Base-by-base conservation (phyloP, 345 rosid genomes). In the Rhizophora mangle region DNA sequence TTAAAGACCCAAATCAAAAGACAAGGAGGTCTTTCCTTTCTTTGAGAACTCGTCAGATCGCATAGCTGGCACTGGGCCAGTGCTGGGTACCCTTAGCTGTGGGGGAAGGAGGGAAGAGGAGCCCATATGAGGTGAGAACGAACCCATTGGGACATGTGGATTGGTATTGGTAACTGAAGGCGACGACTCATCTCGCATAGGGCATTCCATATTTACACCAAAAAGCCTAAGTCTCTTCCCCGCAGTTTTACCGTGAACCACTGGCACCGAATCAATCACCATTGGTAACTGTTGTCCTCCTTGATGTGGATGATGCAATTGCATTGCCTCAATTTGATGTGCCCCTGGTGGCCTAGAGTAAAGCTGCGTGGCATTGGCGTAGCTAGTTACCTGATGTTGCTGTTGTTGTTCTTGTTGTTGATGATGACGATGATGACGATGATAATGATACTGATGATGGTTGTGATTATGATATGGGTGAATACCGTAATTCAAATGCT, bases 11-110 rank as follows among this genome's bases (percentile, higher is more conserved):
- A 87, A 83, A 86, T 87, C 83, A 79, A 83, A 79, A 75, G 91
- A 85, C 71, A 85, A 71, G 71, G 88, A 81, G 70, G 88, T 78
- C 84, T 89, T 87, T 74, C 93, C 96, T 79, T 89, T 89, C 70
- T 77, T 80, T 24, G 82, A 68, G 43, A 74, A 73, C 74, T 81
- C 82, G 67, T 81, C 82, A 67, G 67, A 68, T 39, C 71, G 76
- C 72, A 49, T 60, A 37, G 79, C 8, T 22, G 67, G 27, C 24
- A 61, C 63, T 36, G 77, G 36, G 65, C 60, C 79, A 47, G 46
- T 67, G n/a, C 30, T 51, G 3, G 73, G n/a, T 46, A n/a, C 22
- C 59, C 68, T 64, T 60, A 60, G 47, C 15, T 74, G 76, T 30
- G 56, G 76, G 51, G 31, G 67, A 18, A 64, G 74, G 62, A 62